These are phyloP conservation scores for Malassezia caprae DNA, from an alignment of 1,284 basidiomycete species.

Conservation along the genomic window DNA sequence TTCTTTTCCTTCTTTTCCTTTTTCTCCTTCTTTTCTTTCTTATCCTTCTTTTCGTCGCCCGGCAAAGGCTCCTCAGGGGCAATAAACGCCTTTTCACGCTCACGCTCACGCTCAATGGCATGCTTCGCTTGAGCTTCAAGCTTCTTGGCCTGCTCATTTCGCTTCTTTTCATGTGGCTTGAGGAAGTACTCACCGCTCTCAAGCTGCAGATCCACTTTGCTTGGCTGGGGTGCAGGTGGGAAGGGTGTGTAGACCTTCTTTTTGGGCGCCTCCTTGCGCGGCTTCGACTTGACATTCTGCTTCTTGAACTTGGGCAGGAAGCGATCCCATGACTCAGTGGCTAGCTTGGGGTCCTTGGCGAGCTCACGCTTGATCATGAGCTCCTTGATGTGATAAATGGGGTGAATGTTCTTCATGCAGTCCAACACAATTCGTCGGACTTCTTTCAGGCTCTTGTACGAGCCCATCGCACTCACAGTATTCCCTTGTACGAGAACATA, in stretches of 20 bases:
- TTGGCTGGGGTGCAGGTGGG: constrained; percentile 83
- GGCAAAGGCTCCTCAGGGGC: constrained; percentile 27
- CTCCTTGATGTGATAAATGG: constrained; percentile 99
- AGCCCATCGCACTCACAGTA: constrained; percentile 95
- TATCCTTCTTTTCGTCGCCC: constrained; percentile 13
- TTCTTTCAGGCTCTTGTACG: constrained; percentile 87
- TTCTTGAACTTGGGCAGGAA: constrained; percentile 96
- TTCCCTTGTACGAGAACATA: constrained; percentile 97
- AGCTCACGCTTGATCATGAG: constrained; percentile 97
- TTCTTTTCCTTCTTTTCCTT: constrained; percentile 15
- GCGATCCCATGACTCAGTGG: constrained; percentile 87
- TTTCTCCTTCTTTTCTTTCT: constrained; percentile 5
- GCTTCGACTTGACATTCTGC: constrained; percentile 67
- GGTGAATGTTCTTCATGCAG: constrained; percentile 99
- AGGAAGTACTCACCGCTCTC: constrained; percentile 97
- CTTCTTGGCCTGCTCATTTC: constrained; percentile 35
- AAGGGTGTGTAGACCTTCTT: constrained; percentile 99
- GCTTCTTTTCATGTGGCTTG: constrained; percentile 67
- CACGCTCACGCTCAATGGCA: constrained; percentile 24
- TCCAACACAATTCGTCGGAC: constrained; percentile 88
- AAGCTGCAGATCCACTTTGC: constrained; percentile 89
- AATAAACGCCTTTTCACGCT: constrained; percentile 29
- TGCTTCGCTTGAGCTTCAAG: constrained; percentile 43
- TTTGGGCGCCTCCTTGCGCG: constrained; percentile 50
- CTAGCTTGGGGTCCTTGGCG: constrained; percentile 93